These are phyloP conservation scores for Thermothielavioides terrestris DNA, from an alignment of 495 filamentous ascomycete genomes.

Conservation along the genomic window DNA sequence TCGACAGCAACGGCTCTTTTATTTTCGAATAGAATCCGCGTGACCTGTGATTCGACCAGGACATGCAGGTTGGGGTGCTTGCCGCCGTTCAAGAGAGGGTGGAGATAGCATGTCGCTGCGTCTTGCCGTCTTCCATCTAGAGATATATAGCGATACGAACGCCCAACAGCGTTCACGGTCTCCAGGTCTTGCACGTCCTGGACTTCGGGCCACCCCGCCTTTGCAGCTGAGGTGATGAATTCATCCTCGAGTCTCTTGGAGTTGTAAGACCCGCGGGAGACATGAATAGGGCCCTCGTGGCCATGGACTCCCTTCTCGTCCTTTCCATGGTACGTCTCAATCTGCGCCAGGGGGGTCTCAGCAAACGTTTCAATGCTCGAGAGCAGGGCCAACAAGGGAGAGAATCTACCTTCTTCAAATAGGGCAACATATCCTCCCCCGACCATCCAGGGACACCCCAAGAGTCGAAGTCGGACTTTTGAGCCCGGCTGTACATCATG, in stretches of 20 bases:
- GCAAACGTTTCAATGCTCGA: neutral
- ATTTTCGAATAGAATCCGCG: slow-evolving; percentile 41
- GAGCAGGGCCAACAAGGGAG: neutral
- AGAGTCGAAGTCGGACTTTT: slow-evolving; percentile 40
- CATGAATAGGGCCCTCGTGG: slow-evolving; percentile 38
- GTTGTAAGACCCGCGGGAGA: slow-evolving; percentile 36
- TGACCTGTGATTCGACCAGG: slow-evolving; percentile 40
- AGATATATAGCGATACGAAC: slow-evolving; percentile 22
- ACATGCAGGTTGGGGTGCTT: slow-evolving; percentile 45
- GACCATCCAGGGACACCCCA: slow-evolving; percentile 48
- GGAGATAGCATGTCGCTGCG: slow-evolving; percentile 36
- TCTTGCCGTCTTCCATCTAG: slow-evolving; percentile 41
- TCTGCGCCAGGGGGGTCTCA: slow-evolving; percentile 13
- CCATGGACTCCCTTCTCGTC: slow-evolving; percentile 32
- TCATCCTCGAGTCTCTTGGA: slow-evolving; percentile 28
- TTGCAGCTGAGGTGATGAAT: slow-evolving; percentile 34
- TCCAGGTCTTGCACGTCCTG: slow-evolving; percentile 37
- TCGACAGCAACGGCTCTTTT: slow-evolving; percentile 39
- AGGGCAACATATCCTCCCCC: slow-evolving; percentile 42
- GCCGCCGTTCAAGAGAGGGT: slow-evolving; percentile 37
- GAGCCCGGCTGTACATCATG: slow-evolving; percentile 40
- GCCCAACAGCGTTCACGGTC: slow-evolving; percentile 26
- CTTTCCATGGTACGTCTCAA: slow-evolving; percentile 43
- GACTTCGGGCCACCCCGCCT: slow-evolving; percentile 35
- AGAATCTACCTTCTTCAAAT: slow-evolving; percentile 42